Percentiles rank a stretch among this genome's conserved stretches.
Conservation (phyloP, 495 filamentous ascomycete genomes). For the Penicillium simplicissimum region DNA sequence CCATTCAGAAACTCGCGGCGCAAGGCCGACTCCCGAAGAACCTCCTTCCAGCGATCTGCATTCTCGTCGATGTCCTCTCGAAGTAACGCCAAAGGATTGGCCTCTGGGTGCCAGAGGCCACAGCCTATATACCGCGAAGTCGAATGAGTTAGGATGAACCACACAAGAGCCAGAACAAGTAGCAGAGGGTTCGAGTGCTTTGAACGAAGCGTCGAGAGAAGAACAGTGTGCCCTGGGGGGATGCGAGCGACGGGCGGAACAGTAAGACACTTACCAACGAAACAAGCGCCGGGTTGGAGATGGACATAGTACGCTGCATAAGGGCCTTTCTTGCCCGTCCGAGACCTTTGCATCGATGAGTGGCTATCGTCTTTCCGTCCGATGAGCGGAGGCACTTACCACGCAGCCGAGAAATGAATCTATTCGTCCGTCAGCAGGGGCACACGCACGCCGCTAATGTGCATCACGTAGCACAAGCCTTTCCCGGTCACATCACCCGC, state of each 20-base stretch:
- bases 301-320: constrained; percentile 84
- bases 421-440: constrained; percentile 38
- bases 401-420: constrained; percentile 80
- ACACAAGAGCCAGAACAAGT: neutral
- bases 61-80: constrained; percentile 72
- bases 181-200: neutral
- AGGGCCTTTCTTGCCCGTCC: constrained; percentile 81
- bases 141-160: constrained; percentile 1
- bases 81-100: constrained; percentile 58
- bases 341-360: constrained; percentile 54
- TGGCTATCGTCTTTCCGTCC: constrained; percentile 12
- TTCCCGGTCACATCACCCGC: constrained; percentile 5
- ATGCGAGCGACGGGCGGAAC: neutral
- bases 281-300: constrained; percentile 58
- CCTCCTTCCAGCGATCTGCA: constrained; percentile 62
- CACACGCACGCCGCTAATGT: constrained; percentile 14
- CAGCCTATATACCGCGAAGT: constrained; percentile 54
- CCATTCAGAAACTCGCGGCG: constrained; percentile 63
- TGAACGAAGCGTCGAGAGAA: neutral
- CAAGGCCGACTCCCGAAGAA: constrained; percentile 59
- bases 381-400: constrained; percentile 45
- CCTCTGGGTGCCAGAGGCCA: constrained; percentile 77
- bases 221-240: neutral
- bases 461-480: constrained; percentile 22
- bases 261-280: constrained; percentile 56